phyloP scores from a whole-genome alignment of 179 eudicot genomes.

The Beta macrorhiza region DNA sequence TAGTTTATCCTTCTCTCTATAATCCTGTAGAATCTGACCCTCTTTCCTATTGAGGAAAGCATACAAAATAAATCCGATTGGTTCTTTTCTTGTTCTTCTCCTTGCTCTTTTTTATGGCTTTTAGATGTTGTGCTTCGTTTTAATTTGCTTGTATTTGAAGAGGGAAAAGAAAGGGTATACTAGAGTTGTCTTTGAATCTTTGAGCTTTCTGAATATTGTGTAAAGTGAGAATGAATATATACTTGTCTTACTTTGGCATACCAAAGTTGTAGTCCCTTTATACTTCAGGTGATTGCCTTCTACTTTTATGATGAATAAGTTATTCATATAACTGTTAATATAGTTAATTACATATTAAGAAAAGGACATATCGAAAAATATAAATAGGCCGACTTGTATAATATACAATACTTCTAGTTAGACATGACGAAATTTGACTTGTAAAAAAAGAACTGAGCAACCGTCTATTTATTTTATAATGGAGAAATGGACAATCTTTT shows the following conservation, averaged over 20 bases:
- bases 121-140: background rate
- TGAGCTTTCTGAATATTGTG: background rate
- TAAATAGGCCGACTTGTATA: too few relatives aligned
- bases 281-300: too few relatives aligned
- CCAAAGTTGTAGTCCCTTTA: too few relatives aligned
- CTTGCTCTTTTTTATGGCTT: background rate
- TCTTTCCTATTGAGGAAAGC: background rate
- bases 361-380: too few relatives aligned
- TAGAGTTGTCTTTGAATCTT: conserved; percentile 2
- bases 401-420: too few relatives aligned
- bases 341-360: too few relatives aligned
- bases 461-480: too few relatives aligned
- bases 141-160: background rate
- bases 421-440: too few relatives aligned
- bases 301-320: too few relatives aligned
- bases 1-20: background rate
- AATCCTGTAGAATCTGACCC: background rate
- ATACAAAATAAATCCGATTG: background rate
- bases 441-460: too few relatives aligned
- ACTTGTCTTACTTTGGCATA: background rate
- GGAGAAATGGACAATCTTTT: too few relatives aligned
- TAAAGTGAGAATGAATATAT: background rate
- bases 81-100: background rate
- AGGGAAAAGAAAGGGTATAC: background rate
- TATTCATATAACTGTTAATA: too few relatives aligned